Evolutionary conservation across 2,329 filamentous ascomycete species (phyloP).

Genomic region (Apiospora phragmitis): DNA sequence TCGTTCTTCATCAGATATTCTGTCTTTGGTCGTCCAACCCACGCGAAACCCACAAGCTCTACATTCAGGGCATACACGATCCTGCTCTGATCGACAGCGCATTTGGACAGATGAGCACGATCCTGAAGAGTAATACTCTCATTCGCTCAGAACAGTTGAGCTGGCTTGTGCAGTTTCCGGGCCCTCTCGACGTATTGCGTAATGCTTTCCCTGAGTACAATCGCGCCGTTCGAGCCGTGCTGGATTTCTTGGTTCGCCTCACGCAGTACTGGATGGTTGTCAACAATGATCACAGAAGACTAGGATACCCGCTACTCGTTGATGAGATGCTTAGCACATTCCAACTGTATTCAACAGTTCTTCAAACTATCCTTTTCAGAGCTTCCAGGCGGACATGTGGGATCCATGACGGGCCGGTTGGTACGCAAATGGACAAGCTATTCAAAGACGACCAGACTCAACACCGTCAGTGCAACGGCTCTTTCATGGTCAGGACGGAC

Average conservation of each 20-base stretch:
- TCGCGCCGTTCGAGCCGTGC: constrained; percentile 34
- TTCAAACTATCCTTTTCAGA: constrained; percentile 57
- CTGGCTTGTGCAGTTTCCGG: constrained; percentile 41
- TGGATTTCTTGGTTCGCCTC: constrained; percentile 45
- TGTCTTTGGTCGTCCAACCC: constrained; percentile 53
- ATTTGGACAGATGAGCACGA: constrained; percentile 34
- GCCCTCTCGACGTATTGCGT: constrained; percentile 17
- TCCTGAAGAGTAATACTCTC: constrained; percentile 40
- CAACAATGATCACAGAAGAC: constrained; percentile 33
- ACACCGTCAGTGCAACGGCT: constrained; percentile 22
- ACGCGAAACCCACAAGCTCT: constrained; percentile 34
- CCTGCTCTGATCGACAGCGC: constrained; percentile 30
- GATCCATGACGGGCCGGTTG: constrained; percentile 34
- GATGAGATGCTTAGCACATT: constrained; percentile 54
- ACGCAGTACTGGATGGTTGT: constrained; percentile 40
- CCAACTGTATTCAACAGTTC: constrained; percentile 46
- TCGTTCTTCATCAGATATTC: constrained; percentile 66
- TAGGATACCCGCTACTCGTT: constrained; percentile 55
- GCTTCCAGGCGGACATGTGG: constrained; percentile 49
- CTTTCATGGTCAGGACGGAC: constrained; percentile 13
- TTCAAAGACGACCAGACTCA: constrained; percentile 37
- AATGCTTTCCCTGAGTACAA: constrained; percentile 20
- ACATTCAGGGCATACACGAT: constrained; percentile 30
- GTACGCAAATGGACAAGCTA: constrained; percentile 34
- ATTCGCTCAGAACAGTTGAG: constrained; percentile 27